Percentiles rank a stretch among this genome's conserved stretches.
Evolutionary conservation across 2,329 filamentous ascomycete species (phyloP).

Genomic region (Akanthomyces muscarius): DNA sequence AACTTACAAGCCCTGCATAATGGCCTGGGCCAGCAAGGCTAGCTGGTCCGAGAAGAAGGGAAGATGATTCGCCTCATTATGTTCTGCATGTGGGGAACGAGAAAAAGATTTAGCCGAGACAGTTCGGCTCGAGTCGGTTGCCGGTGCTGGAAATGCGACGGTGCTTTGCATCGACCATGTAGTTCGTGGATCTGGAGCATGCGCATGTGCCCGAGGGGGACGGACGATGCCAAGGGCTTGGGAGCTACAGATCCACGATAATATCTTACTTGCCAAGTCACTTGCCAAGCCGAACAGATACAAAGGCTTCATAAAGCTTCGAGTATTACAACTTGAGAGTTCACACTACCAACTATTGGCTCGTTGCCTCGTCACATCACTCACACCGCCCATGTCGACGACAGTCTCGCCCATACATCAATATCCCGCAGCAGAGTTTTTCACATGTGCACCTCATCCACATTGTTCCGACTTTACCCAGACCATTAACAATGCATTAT

Average conservation of each 20-base stretch:
- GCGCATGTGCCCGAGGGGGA: background rate
- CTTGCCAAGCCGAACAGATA: background rate
- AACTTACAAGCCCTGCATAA: background rate
- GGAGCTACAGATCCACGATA: background rate
- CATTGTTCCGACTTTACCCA: background rate
- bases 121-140: conserved; percentile 5
- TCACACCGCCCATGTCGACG: no score
- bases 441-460: background rate
- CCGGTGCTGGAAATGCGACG: background rate
- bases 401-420: background rate
- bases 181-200: background rate
- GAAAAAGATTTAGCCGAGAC: background rate
- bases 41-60: background rate
- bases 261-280: background rate
- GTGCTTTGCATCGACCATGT: no score
- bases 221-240: conserved; percentile 2
- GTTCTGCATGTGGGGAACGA: background rate
- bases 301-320: background rate
- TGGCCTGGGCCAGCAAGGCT: background rate
- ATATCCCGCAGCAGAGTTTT: background rate
- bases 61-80: background rate
- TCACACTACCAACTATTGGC: background rate
- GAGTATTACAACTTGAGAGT: background rate
- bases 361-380: background rate
- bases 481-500: background rate